These are phyloP conservation scores for Penicillium lividum DNA, from an alignment of 495 filamentous ascomycete species.

Conservation along the genomic window DNA sequence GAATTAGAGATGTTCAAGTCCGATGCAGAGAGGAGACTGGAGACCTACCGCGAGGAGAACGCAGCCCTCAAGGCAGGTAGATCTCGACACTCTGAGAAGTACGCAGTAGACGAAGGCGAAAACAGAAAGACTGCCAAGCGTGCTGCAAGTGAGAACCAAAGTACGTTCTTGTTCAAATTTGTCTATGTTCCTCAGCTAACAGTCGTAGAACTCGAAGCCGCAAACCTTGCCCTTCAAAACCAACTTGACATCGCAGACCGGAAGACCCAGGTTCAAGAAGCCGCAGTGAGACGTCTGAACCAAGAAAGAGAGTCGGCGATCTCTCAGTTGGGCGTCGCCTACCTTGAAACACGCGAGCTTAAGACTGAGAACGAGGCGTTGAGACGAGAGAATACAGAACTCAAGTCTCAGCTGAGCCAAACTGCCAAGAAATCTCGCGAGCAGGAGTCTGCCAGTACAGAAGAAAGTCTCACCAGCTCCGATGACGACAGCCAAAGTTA, in stretches of 20 bases:
- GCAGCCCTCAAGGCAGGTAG: constrained; percentile 52
- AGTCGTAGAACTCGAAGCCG: constrained; percentile 57
- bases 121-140: constrained; percentile 38
- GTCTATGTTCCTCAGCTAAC: constrained; percentile 7
- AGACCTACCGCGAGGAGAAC: constrained; percentile 59
- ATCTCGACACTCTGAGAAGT: constrained; percentile 44
- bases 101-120: constrained; percentile 41
- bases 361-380: constrained; percentile 57
- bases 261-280: constrained; percentile 60
- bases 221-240: constrained; percentile 56
- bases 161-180: constrained; percentile 36
- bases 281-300: constrained; percentile 58
- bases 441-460: constrained; percentile 35
- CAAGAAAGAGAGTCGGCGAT: constrained; percentile 66
- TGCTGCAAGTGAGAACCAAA: constrained; percentile 51
- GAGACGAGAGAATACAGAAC: constrained; percentile 48
- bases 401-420: constrained; percentile 44
- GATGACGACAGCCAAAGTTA: constrained; percentile 40
- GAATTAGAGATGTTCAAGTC: constrained; percentile 61
- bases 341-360: constrained; percentile 61
- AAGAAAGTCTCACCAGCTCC: constrained; percentile 27
- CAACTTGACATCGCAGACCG: constrained; percentile 60
- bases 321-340: constrained; percentile 63
- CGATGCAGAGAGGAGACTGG: constrained; percentile 55
- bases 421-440: constrained; percentile 28